These are phyloP conservation scores for Beauveria medogensis DNA, from an alignment of 2,329 filamentous ascomycete genomes.

Conservation along the genomic window DNA sequence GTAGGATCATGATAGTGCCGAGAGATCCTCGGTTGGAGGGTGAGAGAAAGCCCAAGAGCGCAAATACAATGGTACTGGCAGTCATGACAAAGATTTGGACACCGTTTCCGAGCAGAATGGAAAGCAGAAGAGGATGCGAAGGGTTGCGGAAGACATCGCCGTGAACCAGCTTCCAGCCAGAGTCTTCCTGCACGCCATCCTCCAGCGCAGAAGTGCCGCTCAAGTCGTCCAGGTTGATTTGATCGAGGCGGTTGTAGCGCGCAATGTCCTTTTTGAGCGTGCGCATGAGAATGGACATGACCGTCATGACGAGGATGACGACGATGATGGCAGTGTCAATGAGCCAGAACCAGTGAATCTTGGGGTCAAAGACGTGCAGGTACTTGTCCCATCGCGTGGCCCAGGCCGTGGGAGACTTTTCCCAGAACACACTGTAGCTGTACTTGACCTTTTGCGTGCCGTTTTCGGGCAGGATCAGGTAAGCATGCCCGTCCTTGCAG, in stretches of 20 bases:
- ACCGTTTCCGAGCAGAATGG: constrained; percentile 84
- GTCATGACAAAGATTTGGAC: constrained; percentile 98
- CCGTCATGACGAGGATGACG: constrained; percentile 81
- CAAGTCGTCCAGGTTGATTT: constrained; percentile 83
- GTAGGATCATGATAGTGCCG: constrained; percentile 83
- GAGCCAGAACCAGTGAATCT: constrained; percentile 98
- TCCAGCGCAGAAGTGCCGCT: constrained; percentile 71
- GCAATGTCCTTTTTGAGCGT: constrained; percentile 93
- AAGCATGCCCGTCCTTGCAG: constrained; percentile 50
- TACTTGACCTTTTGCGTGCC: constrained; percentile 60
- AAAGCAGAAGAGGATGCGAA: constrained; percentile 72
- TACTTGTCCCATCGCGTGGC: constrained; percentile 99
- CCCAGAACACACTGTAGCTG: constrained; percentile 92
- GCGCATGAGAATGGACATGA: constrained; percentile 82
- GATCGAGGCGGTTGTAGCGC: constrained; percentile 88
- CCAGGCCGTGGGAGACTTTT: constrained; percentile 76
- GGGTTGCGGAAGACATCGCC: constrained; percentile 94
- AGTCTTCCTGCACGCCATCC: constrained; percentile 94
- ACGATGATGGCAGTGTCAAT: constrained; percentile 95
- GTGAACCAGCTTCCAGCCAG: constrained; percentile 96
- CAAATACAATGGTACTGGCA: constrained; percentile 86
- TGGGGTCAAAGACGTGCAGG: constrained; percentile 91
- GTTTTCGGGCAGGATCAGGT: constrained; percentile 56
- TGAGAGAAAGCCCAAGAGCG: constrained; percentile 87
- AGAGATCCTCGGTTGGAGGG: constrained; percentile 92